Base-by-base conservation (phyloP, 108 stramenopile species). In the Skeletonema tropicum region DNA sequence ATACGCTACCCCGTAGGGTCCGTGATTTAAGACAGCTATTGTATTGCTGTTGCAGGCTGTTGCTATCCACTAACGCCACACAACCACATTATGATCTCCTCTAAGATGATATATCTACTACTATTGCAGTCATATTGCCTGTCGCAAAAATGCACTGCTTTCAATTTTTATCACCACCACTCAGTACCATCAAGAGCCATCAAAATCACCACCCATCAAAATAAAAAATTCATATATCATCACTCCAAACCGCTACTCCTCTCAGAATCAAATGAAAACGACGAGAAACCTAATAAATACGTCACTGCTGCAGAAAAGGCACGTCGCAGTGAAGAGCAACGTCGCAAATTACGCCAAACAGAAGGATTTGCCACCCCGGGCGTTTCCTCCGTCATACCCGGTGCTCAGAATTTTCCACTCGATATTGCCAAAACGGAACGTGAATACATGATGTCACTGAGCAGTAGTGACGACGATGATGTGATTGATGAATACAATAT, bases 361-460 rank as follows among this genome's bases (percentile, higher is more conserved):
- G 88, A 90, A 39, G 91, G 90, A 5, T 80, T 92, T 57, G 80
- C 80, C 57, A 74, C 73, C 3, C 84, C 89, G 14, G 93, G 93
- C 15, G 83, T 88, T 46, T 90, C 89, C 46, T 92, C 90, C 21
- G 93, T 91, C 8, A 82, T 77, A 59, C 71, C 80, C 36, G 88
- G 83, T n/a, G 93, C 86, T 17, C 64, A 60, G 32, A 84, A 94
- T 64, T 89, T 74, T 68, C 74, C 74, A 9, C 46, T 94, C 30
- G 79, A 94, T 63, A 65, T 85, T 17, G 66, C 74, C 38, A 55
- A 76, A 25, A 94, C 93, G 19, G 90, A 94, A 77, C 68, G 86
- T 59, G 93, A 89, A 65, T 94, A 78, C 61, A 39, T 90, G 42
- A 49, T 68, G 26, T 67, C 67, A n/a, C 49, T 81, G 15, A 66